A percentile compares a stretch with the other conserved stretches of the same genome.
phyloP scores from a whole-genome alignment of 805 yeast genomes.

The Yarrowia alimentaria region DNA sequence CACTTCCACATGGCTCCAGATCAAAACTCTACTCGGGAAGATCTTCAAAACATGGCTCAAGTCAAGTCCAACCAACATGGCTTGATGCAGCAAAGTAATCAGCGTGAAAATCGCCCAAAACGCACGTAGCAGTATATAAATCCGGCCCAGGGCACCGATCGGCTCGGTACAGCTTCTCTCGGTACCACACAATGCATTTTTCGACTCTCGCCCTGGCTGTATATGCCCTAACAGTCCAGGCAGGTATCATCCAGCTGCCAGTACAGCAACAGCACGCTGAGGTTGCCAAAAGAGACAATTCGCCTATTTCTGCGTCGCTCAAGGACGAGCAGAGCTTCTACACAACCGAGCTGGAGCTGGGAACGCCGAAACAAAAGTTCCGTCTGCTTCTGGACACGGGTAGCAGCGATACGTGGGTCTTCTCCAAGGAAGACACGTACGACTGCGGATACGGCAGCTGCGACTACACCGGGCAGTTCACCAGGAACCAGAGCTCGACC shows the following conservation, averaged over 20 bases:
- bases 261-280: background rate
- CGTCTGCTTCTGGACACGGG: slow-evolving; percentile 71
- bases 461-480: slow-evolving; percentile 35
- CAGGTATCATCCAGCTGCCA: background rate
- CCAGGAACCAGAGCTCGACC: slow-evolving; percentile 35
- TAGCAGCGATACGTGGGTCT: slow-evolving; percentile 70
- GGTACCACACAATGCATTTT: slow-evolving; percentile 11
- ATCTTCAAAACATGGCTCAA: too few species aligned
- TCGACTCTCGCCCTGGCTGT: background rate
- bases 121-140: too few species aligned
- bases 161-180: too few species aligned
- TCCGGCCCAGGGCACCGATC: too few species aligned
- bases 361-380: slow-evolving; percentile 58
- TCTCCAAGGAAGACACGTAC: slow-evolving; percentile 39
- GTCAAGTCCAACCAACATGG: too few species aligned
- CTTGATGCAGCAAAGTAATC: too few species aligned
- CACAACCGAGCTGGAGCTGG: slow-evolving; percentile 45
- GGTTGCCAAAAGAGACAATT: background rate
- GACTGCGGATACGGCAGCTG: slow-evolving; percentile 28
- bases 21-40: too few species aligned
- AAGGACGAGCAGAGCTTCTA: slow-evolving; percentile 41
- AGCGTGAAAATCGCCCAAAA: too few species aligned
- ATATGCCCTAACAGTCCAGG: background rate
- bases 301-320: slow-evolving; percentile 30
- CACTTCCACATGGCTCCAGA: too few species aligned